These are phyloP conservation scores for Narthecium ossifragum DNA, from an alignment of 106 monocot genomes.

Conservation along the genomic window DNA sequence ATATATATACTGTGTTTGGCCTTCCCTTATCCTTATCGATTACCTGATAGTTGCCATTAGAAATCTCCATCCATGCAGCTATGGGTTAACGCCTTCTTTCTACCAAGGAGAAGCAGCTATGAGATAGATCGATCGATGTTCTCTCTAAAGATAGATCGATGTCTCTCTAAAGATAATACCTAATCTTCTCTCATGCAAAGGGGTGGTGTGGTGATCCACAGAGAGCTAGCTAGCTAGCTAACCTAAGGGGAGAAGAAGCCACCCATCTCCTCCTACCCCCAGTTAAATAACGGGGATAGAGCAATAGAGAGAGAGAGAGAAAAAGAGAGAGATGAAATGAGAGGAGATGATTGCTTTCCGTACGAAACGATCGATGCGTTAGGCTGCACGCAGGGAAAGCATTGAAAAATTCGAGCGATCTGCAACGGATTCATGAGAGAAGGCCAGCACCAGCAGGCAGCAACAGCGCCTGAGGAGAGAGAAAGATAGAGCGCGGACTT, in stretches of 20 bases:
- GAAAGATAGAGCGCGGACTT: neutral
- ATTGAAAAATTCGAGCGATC: too few relatives aligned
- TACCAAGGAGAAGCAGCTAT: too few relatives aligned
- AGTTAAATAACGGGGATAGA: neutral
- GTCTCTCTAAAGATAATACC: too few relatives aligned
- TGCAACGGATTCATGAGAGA: constrained; percentile 7
- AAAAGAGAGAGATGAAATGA: neutral
- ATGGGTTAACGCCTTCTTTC: too few relatives aligned
- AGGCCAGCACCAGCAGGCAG: neutral
- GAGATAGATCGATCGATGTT: too few relatives aligned
- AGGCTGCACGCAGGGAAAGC: constrained; percentile 26
- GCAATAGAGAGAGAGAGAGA: constrained; percentile 1
- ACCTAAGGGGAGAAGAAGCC: neutral
- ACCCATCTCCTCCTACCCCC: neutral
- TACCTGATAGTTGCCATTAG: constrained; percentile 31
- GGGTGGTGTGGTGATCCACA: too few relatives aligned
- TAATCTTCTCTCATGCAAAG: too few relatives aligned
- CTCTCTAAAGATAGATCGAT: too few relatives aligned
- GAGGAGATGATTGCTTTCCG: constrained; percentile 13
- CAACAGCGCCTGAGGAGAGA: neutral
- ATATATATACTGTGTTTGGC: too few relatives aligned
- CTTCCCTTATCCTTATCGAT: neutral
- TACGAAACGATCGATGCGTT: constrained; percentile 16
- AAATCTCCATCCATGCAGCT: constrained; percentile 42
- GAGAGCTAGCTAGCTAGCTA: too few relatives aligned